Conservation (phyloP, 192 early-diverging fungal species). For the Linnemannia hyalina region DNA sequence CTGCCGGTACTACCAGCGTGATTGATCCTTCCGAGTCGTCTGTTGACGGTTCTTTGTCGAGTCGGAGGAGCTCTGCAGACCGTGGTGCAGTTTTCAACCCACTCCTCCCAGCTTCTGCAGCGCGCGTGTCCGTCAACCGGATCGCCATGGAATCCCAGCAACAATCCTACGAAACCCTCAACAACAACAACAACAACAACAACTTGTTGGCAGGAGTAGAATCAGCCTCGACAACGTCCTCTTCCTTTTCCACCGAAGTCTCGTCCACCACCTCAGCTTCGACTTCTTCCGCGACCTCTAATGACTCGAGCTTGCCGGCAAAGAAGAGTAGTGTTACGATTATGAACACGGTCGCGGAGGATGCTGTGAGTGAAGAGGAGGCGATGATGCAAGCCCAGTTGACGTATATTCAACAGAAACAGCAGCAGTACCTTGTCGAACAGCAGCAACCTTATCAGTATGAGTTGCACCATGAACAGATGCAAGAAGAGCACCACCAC, state of each 20-base stretch:
- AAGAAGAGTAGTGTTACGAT: neutral
- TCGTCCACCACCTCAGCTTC: conserved; percentile 14
- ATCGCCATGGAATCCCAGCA: conserved; percentile 21
- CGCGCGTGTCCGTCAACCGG: conserved; percentile 32
- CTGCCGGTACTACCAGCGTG: neutral
- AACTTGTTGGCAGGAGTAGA: neutral
- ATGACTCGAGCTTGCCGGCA: neutral
- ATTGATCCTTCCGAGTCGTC: neutral
- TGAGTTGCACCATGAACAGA: conserved; percentile 4
- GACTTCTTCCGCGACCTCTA: neutral
- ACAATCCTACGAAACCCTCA: neutral
- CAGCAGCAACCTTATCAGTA: neutral
- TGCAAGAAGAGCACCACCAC: neutral
- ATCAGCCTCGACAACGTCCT: conserved; percentile 22
- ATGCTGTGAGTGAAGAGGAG: neutral
- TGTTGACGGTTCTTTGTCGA: neutral
- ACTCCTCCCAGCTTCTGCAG: conserved; percentile 34
- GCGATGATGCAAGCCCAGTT: neutral
- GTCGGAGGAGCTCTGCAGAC: neutral
- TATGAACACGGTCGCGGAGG: neutral
- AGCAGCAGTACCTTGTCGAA: neutral
- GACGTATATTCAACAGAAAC: neutral
- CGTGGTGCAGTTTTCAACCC: neutral
- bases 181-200: neutral
- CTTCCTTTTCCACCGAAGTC: conserved; percentile 11